These are phyloP conservation scores for Neobulgaria alba DNA, from an alignment of 2,329 filamentous ascomycete genomes.

Conservation along the genomic window DNA sequence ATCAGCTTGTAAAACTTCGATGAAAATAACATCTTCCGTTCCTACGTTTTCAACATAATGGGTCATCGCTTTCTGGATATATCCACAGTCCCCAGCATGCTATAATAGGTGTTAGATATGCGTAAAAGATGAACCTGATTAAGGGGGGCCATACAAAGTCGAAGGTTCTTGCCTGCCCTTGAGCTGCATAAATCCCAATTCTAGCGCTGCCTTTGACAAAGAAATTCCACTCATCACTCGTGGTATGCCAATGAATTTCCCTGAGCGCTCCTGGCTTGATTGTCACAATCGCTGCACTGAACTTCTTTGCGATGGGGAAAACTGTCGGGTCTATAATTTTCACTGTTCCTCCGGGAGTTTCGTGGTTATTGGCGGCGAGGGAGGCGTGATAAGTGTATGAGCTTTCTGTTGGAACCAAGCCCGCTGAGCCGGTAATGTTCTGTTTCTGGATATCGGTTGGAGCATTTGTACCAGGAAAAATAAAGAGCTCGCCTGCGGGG, in stretches of 20 bases:
- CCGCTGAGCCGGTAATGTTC: constrained; percentile 38
- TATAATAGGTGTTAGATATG: no score
- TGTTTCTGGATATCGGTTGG: constrained; percentile 38
- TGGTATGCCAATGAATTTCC: constrained; percentile 71
- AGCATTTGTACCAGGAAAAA: constrained; percentile 43
- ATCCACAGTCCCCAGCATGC: constrained; percentile 64
- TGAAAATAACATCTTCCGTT: constrained; percentile 65
- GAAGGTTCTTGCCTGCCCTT: not conserved
- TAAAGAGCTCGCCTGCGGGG: constrained; percentile 40
- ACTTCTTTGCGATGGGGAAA: constrained; percentile 64
- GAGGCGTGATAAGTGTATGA: constrained; percentile 45
- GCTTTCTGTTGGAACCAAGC: constrained; percentile 31
- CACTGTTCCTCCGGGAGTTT: constrained; percentile 61
- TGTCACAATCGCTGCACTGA: constrained; percentile 63
- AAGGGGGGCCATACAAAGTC: not conserved
- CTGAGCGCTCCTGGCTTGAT: constrained; percentile 46
- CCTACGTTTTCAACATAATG: constrained; percentile 78
- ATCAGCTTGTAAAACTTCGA: constrained; percentile 67
- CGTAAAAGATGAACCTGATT: constrained; percentile 36
- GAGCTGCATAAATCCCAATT: constrained; percentile 59
- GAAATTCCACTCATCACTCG: constrained; percentile 73
- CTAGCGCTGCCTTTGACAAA: constrained; percentile 65
- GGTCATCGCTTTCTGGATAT: constrained; percentile 69
- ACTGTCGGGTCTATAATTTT: constrained; percentile 69
- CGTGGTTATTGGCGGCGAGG: constrained; percentile 48